Base-by-base conservation (phyloP, 345 rosid species). In the Pugionium dolabratum region DNA sequence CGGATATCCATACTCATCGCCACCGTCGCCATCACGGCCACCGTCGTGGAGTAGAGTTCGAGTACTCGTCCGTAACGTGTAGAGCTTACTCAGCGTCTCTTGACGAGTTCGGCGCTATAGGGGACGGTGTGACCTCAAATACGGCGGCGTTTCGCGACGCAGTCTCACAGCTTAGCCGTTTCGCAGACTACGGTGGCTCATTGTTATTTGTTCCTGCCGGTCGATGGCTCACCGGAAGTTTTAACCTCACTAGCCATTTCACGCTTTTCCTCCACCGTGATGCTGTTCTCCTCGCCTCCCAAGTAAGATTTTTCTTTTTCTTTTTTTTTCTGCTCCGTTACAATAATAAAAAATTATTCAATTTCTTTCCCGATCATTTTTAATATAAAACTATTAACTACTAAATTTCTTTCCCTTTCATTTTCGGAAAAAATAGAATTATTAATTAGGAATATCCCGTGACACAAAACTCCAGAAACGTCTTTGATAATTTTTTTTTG, bases 211-310 rank as follows among this genome's bases (percentile, higher is more conserved):
- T 93, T 41, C 98, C 98, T 9, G 79, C 96, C 0, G 98, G 98
- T 9, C 87, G 77, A 62, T 93, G 96, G 96, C 67, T 93, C 59
- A 90, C 97, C 42, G 94, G 94, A 9, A 85, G 85, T 71, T 92
- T 92, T 74, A 87, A 89, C 46, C 89, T 92, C 68, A 89, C 93
- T 48, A 89, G 93, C 67, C 85, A 92, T 77, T 92, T 92, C 80
- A 92, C 98, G 46, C 80, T 90, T 65, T 86, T 71, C 62, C 85
- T 93, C 42, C 84, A 83, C 45, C 85, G 80, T 65, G 94, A 85
- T 35, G 97, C 94, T 9, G 83, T 83, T 66, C 60, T 93, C 80
- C 88, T 93, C 47, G 98, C 94, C 71, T 81, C 92, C 32, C 84
- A 86, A 86, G 98, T 92, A 54, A 59, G 75, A 61, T 29, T 30